Evolutionary conservation across 805 yeast genomes (phyloP).

Genomic region (Barnettozyma sp.): DNA sequence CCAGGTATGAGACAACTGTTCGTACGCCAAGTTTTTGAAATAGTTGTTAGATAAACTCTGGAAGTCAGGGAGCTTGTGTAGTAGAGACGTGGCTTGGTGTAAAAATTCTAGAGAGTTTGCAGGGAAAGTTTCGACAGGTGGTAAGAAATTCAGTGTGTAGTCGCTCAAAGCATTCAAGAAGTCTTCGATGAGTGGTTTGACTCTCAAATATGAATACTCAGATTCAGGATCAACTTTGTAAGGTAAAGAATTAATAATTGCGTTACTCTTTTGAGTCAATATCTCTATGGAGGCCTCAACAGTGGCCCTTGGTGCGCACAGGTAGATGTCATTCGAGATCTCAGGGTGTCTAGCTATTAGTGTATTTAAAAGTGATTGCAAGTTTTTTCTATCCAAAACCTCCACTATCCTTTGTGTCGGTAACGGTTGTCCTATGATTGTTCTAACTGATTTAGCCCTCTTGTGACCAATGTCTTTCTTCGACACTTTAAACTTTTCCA

Average conservation of each 20-base stretch:
- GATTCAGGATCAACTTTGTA: constrained; percentile 66
- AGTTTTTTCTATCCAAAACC: constrained; percentile 50
- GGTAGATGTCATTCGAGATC: constrained; percentile 41
- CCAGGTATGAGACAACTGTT: constrained; percentile 57
- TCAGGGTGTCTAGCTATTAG: constrained; percentile 60
- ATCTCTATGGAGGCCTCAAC: constrained; percentile 44
- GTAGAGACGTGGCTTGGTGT: constrained; percentile 50
- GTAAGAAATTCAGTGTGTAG: constrained; percentile 63
- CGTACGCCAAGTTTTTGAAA: constrained; percentile 45
- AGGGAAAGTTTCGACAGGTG: constrained; percentile 54
- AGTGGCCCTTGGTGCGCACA: constrained; percentile 51
- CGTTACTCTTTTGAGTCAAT: constrained; percentile 34
- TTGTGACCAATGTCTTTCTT: constrained; percentile 22
- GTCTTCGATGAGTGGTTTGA: constrained; percentile 59
- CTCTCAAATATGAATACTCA: constrained; percentile 72
- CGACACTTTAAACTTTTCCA: constrained; percentile 11
- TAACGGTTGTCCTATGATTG: constrained; percentile 48
- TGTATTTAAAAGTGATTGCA: constrained; percentile 45
- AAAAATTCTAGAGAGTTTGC: constrained; percentile 53
- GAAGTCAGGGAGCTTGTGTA: constrained; percentile 64
- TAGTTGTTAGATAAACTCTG: constrained; percentile 38
- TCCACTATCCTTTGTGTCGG: constrained; percentile 63
- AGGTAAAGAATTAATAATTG: constrained; percentile 50
- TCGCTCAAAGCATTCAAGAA: constrained; percentile 68
- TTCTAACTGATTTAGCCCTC: constrained; percentile 16